Evolutionary conservation across 169 alveolate species (phyloP).

Genomic region (Eimeria mitis): DNA sequence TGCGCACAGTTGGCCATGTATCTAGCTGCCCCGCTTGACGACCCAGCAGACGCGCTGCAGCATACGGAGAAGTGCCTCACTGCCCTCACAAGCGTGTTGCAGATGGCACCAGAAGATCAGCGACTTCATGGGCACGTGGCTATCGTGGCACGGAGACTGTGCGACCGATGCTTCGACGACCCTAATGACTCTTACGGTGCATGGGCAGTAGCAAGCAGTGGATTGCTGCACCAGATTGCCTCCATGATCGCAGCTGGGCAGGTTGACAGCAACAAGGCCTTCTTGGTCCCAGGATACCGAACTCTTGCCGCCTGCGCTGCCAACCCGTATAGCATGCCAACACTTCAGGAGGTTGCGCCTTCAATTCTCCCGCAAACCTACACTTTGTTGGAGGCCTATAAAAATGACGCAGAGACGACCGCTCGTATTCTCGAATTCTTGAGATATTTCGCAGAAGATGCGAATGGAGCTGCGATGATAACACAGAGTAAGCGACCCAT

Average conservation of each 20-base stretch:
- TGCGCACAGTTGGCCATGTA: constrained; percentile 92
- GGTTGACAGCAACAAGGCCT: constrained; percentile 85
- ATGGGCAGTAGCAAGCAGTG: constrained; percentile 95
- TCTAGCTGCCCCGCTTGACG: constrained; percentile 92
- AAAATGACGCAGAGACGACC: constrained; percentile 87
- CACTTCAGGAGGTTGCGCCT: constrained; percentile 85
- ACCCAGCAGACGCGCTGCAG: constrained; percentile 93
- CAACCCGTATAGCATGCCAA: constrained; percentile 88
- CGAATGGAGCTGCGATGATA: constrained; percentile 86
- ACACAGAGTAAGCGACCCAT: constrained; percentile 58
- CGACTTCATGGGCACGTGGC: constrained; percentile 85
- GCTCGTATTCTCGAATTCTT: constrained; percentile 87
- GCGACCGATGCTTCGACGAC: constrained; percentile 85
- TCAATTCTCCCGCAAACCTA: constrained; percentile 84
- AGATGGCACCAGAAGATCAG: constrained; percentile 88
- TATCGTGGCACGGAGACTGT: constrained; percentile 66
- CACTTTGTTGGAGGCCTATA: constrained; percentile 85
- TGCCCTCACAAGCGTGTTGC: constrained; percentile 88
- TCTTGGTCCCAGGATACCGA: constrained; percentile 89
- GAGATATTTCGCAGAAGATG: constrained; percentile 88
- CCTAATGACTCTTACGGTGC: constrained; percentile 95
- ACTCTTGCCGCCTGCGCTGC: constrained; percentile 90
- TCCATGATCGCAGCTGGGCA: constrained; percentile 89
- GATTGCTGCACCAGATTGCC: constrained; percentile 89
- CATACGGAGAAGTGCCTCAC: constrained; percentile 93